phyloP scores from a whole-genome alignment of 306 rosid species.

The Vigna reflexopilosa region DNA sequence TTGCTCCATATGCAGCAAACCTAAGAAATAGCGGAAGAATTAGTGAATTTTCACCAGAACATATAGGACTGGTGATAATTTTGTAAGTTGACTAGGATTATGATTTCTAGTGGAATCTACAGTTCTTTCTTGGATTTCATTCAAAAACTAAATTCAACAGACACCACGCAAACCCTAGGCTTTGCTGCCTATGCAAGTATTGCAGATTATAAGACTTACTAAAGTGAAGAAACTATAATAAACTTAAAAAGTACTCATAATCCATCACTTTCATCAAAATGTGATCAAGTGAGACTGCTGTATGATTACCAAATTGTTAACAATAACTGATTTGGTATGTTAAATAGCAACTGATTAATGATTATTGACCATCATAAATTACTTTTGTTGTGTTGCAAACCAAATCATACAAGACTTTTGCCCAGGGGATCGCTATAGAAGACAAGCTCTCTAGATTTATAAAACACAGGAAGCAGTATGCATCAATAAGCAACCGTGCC shows the following conservation, averaged over 20 bases:
- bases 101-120: neutral
- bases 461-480: constrained; percentile 4
- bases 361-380: neutral
- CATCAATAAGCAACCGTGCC: constrained; percentile 4
- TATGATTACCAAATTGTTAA: constrained; percentile 28
- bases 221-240: constrained; percentile 20
- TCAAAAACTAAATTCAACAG: constrained; percentile 33
- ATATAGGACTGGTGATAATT: neutral
- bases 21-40: constrained; percentile 50
- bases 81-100: neutral
- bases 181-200: constrained; percentile 13
- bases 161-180: constrained; percentile 20
- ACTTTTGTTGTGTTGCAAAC: constrained; percentile 24
- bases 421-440: constrained; percentile 27
- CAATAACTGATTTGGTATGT: constrained; percentile 22
- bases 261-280: constrained; percentile 21
- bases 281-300: neutral
- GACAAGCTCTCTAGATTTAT: constrained; percentile 7
- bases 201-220: constrained; percentile 19
- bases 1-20: constrained; percentile 99
- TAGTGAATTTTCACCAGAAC: constrained; percentile 24
- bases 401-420: constrained; percentile 32
- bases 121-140: constrained; percentile 37
- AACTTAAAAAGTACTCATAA: neutral
- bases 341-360: constrained; percentile 8